A percentile compares a stretch with the other conserved stretches of the same genome.
These are phyloP conservation scores for Tylopilus orsonianus DNA, from an alignment of 1,284 basidiomycete species.

Conservation along the genomic window DNA sequence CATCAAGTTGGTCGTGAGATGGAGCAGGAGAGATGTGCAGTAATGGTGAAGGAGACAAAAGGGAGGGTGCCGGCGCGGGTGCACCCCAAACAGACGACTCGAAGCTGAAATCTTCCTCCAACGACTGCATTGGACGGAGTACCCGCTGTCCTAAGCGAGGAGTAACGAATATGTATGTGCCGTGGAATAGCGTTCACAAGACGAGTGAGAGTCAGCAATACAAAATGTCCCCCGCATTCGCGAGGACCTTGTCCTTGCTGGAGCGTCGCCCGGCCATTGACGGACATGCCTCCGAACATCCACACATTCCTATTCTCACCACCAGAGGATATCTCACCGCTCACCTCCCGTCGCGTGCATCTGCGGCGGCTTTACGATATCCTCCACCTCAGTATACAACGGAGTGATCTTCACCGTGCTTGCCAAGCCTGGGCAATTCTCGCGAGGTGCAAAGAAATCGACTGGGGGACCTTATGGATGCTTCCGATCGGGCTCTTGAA, in stretches of 20 bases:
- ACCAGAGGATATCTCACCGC: conserved; percentile 43
- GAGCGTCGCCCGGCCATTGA: background rate
- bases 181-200: conserved; percentile 7
- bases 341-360: conserved; percentile 63
- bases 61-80: conserved; percentile 40
- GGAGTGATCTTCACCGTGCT: conserved; percentile 66
- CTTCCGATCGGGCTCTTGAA: conserved; percentile 63
- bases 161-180: conserved; percentile 10
- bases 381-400: conserved; percentile 71
- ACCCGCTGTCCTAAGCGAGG: conserved; percentile 1
- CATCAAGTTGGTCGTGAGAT: conserved; percentile 57
- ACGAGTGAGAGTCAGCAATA: background rate
- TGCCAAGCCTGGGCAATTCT: conserved; percentile 78
- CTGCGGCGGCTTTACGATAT: conserved; percentile 73
- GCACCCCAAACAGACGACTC: conserved; percentile 72
- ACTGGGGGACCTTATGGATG: conserved; percentile 77
- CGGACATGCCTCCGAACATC: conserved; percentile 30
- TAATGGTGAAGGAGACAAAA: conserved; percentile 30
- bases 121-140: conserved; percentile 33
- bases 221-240: background rate
- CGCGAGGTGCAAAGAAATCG: conserved; percentile 78
- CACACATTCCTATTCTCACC: conserved; percentile 57
- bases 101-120: conserved; percentile 73
- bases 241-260: background rate
- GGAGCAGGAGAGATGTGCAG: conserved; percentile 28